A percentile compares a stretch with the other conserved stretches of the same genome.
phyloP scores from a whole-genome alignment of 1,284 basidiomycete species.

The Sporisorium sorghi region DNA sequence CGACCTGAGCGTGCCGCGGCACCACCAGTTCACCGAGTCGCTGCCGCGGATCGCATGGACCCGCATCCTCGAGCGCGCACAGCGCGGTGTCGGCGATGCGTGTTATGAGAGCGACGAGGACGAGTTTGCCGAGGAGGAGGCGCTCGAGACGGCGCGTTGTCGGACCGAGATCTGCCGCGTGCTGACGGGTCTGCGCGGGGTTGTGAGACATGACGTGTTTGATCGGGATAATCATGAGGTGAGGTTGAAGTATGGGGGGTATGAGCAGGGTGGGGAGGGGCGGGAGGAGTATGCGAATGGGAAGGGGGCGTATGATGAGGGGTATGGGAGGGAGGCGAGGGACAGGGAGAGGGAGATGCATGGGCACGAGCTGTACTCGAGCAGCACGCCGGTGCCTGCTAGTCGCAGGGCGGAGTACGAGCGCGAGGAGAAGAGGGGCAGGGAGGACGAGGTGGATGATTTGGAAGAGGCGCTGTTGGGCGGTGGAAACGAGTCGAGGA shows the following conservation, averaged over 20 bases:
- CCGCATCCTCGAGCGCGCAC: constrained; percentile 60
- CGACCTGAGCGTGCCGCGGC: constrained; percentile 37
- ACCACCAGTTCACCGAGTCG: constrained; percentile 24
- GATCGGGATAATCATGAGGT: constrained; percentile 37
- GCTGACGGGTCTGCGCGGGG: constrained; percentile 43
- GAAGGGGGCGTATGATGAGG: not conserved
- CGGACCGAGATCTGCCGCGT: constrained; percentile 50
- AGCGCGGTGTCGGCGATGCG: constrained; percentile 62
- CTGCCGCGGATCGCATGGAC: constrained; percentile 57
- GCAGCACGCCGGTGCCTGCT: constrained; percentile 21
- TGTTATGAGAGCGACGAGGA: constrained; percentile 64
- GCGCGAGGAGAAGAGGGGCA: constrained; percentile 7
- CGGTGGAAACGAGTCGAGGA: constrained; percentile 17
- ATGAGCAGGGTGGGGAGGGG: constrained; percentile 13
- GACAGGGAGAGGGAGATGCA: constrained; percentile 5
- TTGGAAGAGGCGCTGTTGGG: constrained; percentile 34
- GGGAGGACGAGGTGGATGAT: constrained; percentile 23
- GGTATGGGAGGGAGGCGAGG: constrained; percentile 6
- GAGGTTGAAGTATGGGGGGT: constrained; percentile 25
- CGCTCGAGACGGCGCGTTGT: constrained; percentile 42
- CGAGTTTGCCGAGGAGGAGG: constrained; percentile 54
- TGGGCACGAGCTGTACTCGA: constrained; percentile 25
- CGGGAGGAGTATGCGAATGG: constrained; percentile 5
- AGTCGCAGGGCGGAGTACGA: constrained; percentile 12
- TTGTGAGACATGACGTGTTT: constrained; percentile 41